Base-by-base conservation (phyloP, 2,329 filamentous ascomycete genomes). In the Ascochyta fabae region DNA sequence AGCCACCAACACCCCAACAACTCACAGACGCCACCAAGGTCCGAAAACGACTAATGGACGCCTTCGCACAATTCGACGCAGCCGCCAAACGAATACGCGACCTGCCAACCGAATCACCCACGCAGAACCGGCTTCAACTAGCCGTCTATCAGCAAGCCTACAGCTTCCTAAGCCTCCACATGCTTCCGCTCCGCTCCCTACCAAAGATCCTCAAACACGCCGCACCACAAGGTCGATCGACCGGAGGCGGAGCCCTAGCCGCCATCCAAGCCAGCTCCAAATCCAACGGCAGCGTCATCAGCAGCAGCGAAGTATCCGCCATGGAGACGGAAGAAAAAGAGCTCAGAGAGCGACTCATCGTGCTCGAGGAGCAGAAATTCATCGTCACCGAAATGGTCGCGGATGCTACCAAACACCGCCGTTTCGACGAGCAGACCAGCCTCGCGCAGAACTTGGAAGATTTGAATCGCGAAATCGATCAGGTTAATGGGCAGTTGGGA, bases 301-400 rank as follows among this genome's bases (percentile, higher is more conserved):
- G 83, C 62, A 83, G 83, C 54, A 84, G 81, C 58, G 81, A 81
- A 13, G 78, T 89, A 13, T 88, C 86, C 0, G 85, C 85, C 2
- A 78, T 96, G 4, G 92, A 96, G 74, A 85, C 84, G 0, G 92
- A 96, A 71, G 92, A 96, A 74, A 94, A 91, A 71, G 86, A 91
- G 19, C 78, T 96, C 1, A 85, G 89, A 15, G 92, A 96, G 68
- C 82, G 87, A 4, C 79, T 96, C 12, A 89, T 95, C 27, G 88
- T 97, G 6, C 81, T 97, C 1, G 92, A 96, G 73, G 93, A 97
- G 76, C 93, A 97, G 74, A 89, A 88, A 61, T 96, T 96, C 75
- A 86, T 96, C 77, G 92, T 97, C 0, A 86, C 88, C 34, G 87
- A 91, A 65, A 96, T 96, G 92, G 86, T 96, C 40, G 85, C 85